These are phyloP conservation scores for Penicillium fimorum DNA, from an alignment of 495 filamentous ascomycete genomes.

Conservation along the genomic window DNA sequence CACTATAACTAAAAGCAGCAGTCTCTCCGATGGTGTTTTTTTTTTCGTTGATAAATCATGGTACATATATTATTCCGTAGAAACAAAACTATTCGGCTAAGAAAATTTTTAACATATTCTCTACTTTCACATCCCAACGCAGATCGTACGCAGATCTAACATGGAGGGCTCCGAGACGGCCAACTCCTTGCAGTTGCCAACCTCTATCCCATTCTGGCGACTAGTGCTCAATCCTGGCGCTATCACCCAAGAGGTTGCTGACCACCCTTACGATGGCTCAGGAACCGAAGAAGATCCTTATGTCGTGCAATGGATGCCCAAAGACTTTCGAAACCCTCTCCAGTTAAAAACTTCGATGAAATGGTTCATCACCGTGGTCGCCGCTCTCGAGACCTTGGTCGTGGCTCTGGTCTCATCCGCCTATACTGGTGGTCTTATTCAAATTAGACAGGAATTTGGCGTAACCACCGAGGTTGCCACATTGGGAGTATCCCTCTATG, in stretches of 20 bases:
- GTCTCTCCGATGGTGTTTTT: constrained; percentile 11
- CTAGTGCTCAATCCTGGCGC: constrained; percentile 45
- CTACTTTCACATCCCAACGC: not conserved
- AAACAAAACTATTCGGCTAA: not conserved
- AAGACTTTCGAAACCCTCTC: constrained; percentile 67
- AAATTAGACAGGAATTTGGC: constrained; percentile 55
- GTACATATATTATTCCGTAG: too few species aligned
- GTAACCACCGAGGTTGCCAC: constrained; percentile 54
- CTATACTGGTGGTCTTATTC: constrained; percentile 61
- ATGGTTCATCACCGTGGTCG: constrained; percentile 63
- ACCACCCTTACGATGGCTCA: constrained; percentile 56
- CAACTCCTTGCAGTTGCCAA: constrained; percentile 13
- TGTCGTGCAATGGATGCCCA: constrained; percentile 63
- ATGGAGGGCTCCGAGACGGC: constrained; percentile 14
- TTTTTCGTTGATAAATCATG: too few species aligned
- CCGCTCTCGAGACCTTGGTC: constrained; percentile 63
- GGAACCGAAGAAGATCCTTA: constrained; percentile 71
- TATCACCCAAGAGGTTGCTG: constrained; percentile 50
- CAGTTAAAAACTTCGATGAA: constrained; percentile 54
- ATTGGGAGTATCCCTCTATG: constrained; percentile 66
- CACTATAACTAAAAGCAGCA: constrained; percentile 12
- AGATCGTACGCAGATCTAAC: not conserved
- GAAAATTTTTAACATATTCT: not conserved
- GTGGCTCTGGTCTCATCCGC: constrained; percentile 72
- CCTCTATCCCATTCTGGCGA: constrained; percentile 32